Base-by-base conservation (phyloP, 2,329 filamentous ascomycete species). In the Hypocreales sp. region DNA sequence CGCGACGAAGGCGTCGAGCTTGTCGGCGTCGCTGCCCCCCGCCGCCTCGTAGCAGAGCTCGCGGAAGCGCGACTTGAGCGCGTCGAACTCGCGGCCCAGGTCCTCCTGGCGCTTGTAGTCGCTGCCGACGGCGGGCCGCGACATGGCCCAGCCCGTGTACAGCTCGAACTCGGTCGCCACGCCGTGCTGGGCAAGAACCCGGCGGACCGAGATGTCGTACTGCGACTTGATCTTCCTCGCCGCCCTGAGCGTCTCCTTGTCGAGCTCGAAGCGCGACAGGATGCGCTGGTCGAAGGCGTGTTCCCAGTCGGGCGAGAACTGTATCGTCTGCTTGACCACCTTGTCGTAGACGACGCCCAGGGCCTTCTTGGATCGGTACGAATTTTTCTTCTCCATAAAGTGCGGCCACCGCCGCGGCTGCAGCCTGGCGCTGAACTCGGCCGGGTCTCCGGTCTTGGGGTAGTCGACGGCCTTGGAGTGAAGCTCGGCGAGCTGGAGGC, bases 401-500 rank as follows among this genome's bases (percentile, higher is more conserved):
- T 94, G 87, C 1, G 84, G 90, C 67, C 72, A 92, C 29, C 40
- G 55, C 5, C 41, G 57, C 0, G 79, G 73, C n/a, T 60, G 57
- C 4, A 90, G 56, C 1, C 62, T 55, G 21, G 56, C 53, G 6
- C 60, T 58, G 59, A 92, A 78, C 13, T 64, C 54, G 0, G 86
- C 87, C 0, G 79, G 69, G 8, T 77, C 64, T 0, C 90, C 90
- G 2, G 82, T 87, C 55, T 98, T 98, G 24, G 81, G 75, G 45
- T 90, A 98, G 48, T 98, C 90, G 1, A 98, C 90, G 0, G 90
- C 87, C 39, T 75, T 72, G 0, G 90, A 95, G 47, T 98, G 90
- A 3, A 95, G 56, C 7, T 66, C 58, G 3, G 87, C 84, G 5
- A 95, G 61, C 27, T 72, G 57, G 1, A 90, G 53, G 40, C 69